These are phyloP conservation scores for Colletotrichum spaethianum DNA, from an alignment of 2,329 filamentous ascomycete species.

Conservation along the genomic window DNA sequence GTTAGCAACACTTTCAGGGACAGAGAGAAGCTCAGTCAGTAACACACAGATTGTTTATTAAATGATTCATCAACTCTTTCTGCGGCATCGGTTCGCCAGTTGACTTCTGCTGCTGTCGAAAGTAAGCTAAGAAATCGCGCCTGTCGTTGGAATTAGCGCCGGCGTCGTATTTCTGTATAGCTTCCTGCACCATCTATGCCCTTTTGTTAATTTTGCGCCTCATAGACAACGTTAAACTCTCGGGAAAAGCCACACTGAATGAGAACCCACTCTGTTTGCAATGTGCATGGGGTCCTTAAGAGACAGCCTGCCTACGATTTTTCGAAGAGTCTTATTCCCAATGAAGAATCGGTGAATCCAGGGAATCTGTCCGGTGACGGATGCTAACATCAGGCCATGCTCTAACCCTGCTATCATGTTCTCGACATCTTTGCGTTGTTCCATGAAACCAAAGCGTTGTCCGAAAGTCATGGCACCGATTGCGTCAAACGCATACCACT, in stretches of 20 bases:
- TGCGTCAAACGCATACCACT: slow-evolving; percentile 65
- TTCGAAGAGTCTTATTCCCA: slow-evolving; percentile 42
- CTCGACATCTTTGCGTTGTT: slow-evolving; percentile 59
- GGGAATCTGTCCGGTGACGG: slow-evolving; percentile 57
- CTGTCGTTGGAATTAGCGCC: not conserved
- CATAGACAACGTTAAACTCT: not conserved
- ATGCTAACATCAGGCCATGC: slow-evolving; percentile 52
- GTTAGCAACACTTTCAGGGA: not conserved
- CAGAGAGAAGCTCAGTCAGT: too few relatives aligned
- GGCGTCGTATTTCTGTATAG: not conserved
- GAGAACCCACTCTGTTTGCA: not conserved
- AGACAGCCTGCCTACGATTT: slow-evolving; percentile 56
- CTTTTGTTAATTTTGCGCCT: too few relatives aligned
- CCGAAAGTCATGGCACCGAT: slow-evolving; percentile 64
- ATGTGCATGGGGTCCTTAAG: slow-evolving; percentile 69
- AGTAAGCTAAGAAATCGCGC: not conserved
- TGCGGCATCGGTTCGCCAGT: not conserved
- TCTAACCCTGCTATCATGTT: slow-evolving; percentile 58
- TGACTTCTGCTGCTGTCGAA: not conserved
- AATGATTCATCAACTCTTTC: not conserved
- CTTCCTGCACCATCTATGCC: not conserved
- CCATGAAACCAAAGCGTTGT: slow-evolving; percentile 59
- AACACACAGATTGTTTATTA: not conserved
- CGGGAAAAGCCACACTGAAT: not conserved
- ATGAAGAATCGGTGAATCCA: slow-evolving; percentile 55